Evolutionary conservation across 495 filamentous ascomycete species (phyloP), one percentile per base, ranked within the genome.

Genomic region (Venustampulla echinocandica): DNA sequence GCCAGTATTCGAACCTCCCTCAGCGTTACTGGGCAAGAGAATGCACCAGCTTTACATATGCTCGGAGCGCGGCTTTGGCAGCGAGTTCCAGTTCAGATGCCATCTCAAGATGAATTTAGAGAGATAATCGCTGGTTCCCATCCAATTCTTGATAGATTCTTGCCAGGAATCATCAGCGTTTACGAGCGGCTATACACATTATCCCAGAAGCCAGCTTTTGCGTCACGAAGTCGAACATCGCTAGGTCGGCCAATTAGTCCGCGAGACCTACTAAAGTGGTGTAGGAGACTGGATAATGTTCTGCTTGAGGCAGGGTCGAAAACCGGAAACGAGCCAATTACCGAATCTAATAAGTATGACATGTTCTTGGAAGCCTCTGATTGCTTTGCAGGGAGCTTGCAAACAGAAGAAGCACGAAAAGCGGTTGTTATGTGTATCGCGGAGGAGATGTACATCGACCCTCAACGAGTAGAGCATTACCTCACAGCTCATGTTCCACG

Each of bases 311-410:
- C 76, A 5, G 75, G 80, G 33, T 72, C 83, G 50, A 80, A 73
- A 58, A 85, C 77, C 33, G 81, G 82, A n/a, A 71, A 74, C 15
- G 85, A 95, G 61, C 65, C 79, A n/a, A 77, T 87, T 17, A 74
- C 73, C 2, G 84, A 90, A 46, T 72, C 73, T 2, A 72, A 79
- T 6, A 77, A 81, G 57, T 87, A 95, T 53, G 77, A 81, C 33
- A 93, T 96, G 55, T 94, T 96, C 57, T 69, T 93, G 57, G 93
- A 97, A 58, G 81, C 87, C 4, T 71, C 85, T 25, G 92, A 97
- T 60, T 85, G 88, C 49, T 95, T 96, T 64, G 79, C 84, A 35
- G 84, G 84, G 25, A 82, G 79, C 49, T 63, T 93, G 18, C 79
- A 84, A n/a, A 81, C 78, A 27, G 73, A 69, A 15, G 70, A 74